phyloP scores from a whole-genome alignment of 441 rosid genomes.

The Raphanus hybrid region DNA sequence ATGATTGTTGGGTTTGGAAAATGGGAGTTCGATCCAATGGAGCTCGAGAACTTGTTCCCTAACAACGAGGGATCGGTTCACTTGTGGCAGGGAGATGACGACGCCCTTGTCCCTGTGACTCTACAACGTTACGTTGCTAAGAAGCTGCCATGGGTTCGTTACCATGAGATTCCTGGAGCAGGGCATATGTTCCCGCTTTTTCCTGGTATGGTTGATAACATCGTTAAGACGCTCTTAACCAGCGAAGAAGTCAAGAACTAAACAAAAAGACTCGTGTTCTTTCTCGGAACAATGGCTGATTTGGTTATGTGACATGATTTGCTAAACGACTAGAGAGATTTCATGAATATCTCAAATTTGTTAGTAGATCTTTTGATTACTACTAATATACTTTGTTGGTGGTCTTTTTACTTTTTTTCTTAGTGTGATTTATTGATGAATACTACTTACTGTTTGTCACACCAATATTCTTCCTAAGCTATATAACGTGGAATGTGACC shows the following conservation, averaged over 20 bases:
- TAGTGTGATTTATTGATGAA: background rate
- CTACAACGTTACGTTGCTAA: slow-evolving; percentile 69
- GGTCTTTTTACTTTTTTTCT: background rate
- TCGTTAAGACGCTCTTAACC: slow-evolving; percentile 51
- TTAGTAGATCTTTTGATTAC: background rate
- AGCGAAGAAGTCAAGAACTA: slow-evolving; percentile 36
- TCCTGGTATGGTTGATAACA: slow-evolving; percentile 51
- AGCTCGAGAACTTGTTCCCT: slow-evolving; percentile 64
- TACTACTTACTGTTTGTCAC: background rate
- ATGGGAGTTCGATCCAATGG: slow-evolving; percentile 84
- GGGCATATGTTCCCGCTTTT: slow-evolving; percentile 54
- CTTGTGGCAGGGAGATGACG: slow-evolving; percentile 84
- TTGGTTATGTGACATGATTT: slow-evolving; percentile 7
- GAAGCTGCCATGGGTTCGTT: slow-evolving; percentile 71
- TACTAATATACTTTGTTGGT: slow-evolving; percentile 1
- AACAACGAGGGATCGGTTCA: slow-evolving; percentile 66
- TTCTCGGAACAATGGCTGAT: background rate
- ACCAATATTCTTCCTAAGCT: background rate
- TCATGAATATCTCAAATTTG: background rate
- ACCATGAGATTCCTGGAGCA: slow-evolving; percentile 71
- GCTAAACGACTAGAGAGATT: slow-evolving; percentile 5
- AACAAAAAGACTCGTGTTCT: background rate
- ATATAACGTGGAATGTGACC: background rate
- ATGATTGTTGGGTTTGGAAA: slow-evolving; percentile 58
- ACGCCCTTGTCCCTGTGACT: slow-evolving; percentile 57